Percentiles rank a stretch among this genome's conserved stretches.
Conservation (phyloP, 2,329 filamentous ascomycete species). For the Alternaria sp. region DNA sequence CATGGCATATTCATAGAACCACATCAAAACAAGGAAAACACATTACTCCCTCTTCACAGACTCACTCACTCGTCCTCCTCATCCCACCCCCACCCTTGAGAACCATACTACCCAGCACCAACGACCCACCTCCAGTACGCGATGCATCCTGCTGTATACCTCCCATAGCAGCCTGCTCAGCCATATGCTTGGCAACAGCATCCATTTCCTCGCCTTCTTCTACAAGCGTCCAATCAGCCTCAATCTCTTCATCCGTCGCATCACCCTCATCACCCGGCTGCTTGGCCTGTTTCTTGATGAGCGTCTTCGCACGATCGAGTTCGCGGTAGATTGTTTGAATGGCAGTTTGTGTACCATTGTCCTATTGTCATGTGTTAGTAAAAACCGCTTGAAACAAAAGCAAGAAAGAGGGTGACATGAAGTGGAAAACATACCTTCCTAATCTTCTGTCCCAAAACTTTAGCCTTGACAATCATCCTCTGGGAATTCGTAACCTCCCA, state of each 20-base stretch:
- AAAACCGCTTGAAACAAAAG: no score
- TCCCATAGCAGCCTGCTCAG: slow-evolving; percentile 23
- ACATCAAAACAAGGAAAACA: no score
- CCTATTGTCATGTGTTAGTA: slow-evolving; percentile 59
- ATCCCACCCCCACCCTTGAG: slow-evolving; percentile 29
- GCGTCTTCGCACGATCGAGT: slow-evolving; percentile 86
- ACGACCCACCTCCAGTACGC: slow-evolving; percentile 26
- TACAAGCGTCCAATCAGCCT: slow-evolving; percentile 92
- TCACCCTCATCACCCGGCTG: slow-evolving; percentile 40
- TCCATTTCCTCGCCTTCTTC: slow-evolving; percentile 63
- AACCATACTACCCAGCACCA: slow-evolving; percentile 46
- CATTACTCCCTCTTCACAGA: background rate
- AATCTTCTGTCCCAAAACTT: slow-evolving; percentile 83
- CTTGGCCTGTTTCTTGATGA: slow-evolving; percentile 71
- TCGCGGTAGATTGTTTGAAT: slow-evolving; percentile 95
- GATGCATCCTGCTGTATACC: no score
- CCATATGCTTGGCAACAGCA: slow-evolving; percentile 26
- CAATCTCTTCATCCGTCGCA: slow-evolving; percentile 69
- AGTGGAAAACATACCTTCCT: slow-evolving; percentile 69
- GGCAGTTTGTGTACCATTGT: slow-evolving; percentile 87
- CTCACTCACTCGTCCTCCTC: background rate
- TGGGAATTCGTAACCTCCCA: slow-evolving; percentile 93
- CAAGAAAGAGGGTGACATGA: no score
- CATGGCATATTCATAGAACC: no score
- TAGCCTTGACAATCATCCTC: slow-evolving; percentile 89